A percentile compares a stretch with the other conserved stretches of the same genome.
phyloP scores from a whole-genome alignment of 495 filamentous ascomycete genomes.

The Articulospora tetracladia region DNA sequence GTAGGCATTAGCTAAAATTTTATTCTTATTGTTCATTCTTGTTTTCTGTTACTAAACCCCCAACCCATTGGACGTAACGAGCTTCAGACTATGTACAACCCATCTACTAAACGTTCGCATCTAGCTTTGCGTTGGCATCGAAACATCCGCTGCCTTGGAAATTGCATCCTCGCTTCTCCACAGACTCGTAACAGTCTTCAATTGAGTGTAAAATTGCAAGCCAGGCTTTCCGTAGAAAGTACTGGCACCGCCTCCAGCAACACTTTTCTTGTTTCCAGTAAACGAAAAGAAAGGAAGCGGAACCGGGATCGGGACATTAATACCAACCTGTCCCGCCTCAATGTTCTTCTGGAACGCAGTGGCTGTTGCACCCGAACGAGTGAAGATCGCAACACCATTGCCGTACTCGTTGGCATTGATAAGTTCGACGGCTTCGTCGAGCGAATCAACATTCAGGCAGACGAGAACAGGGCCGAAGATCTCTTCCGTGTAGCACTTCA shows the following conservation, averaged over 20 bases:
- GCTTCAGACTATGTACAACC: not conserved
- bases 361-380: constrained; percentile 55
- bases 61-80: too few relatives aligned
- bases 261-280: constrained; percentile 95
- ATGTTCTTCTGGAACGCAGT: constrained; percentile 59
- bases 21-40: too few relatives aligned
- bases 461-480: constrained; percentile 97
- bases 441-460: constrained; percentile 74
- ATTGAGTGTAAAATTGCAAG: constrained; percentile 91
- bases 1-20: too few relatives aligned
- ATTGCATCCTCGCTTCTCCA: constrained; percentile 87
- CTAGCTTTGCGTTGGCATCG: constrained; percentile 84
- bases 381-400: constrained; percentile 66
- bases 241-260: constrained; percentile 89
- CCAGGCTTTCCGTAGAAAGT: constrained; percentile 95
- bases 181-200: constrained; percentile 93
- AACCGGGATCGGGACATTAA: constrained; percentile 82
- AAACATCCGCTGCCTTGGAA: constrained; percentile 72
- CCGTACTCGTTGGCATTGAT: constrained; percentile 66
- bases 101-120: not conserved
- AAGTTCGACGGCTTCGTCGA: constrained; percentile 71
- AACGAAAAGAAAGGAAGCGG: constrained; percentile 96
- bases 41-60: too few relatives aligned
- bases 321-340: constrained; percentile 74
- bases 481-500: constrained; percentile 94